These are phyloP conservation scores for Musa schizocarpa DNA, from an alignment of 176 grass and related monocot species.

Conservation along the genomic window DNA sequence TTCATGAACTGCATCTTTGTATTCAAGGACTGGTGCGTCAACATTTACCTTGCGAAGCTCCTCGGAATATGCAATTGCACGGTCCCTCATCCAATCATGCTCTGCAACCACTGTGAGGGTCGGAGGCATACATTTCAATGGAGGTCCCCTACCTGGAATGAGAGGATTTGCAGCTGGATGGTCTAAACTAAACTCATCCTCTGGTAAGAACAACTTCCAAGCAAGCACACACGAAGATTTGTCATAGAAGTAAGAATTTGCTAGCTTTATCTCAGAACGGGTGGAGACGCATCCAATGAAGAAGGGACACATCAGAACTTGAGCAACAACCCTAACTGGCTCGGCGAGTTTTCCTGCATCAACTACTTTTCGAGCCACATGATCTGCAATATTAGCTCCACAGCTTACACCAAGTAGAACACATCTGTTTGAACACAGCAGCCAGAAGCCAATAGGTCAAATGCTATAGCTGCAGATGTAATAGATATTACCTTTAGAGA, in stretches of 20 bases:
- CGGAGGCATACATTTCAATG: slow-evolving; percentile 1
- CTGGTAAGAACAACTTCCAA: slow-evolving; percentile 15
- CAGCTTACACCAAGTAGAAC: slow-evolving; percentile 11
- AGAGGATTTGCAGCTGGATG: slow-evolving; percentile 15
- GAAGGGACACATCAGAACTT: slow-evolving; percentile 15
- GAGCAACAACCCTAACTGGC: slow-evolving; percentile 7
- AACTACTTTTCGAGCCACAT: slow-evolving; percentile 8
- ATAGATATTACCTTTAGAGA: neutral
- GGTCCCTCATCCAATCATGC: slow-evolving; percentile 10
- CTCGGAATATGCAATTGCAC: slow-evolving; percentile 13
- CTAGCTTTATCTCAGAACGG: slow-evolving; percentile 5
- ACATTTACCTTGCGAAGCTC: slow-evolving; percentile 11
- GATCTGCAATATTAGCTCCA: slow-evolving; percentile 11
- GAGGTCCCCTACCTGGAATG: neutral
- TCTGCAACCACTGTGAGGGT: slow-evolving; percentile 6
- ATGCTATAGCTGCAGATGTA: neutral
- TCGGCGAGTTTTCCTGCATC: slow-evolving; percentile 2
- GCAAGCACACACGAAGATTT: slow-evolving; percentile 5
- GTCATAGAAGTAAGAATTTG: slow-evolving; percentile 14
- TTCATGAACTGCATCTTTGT: slow-evolving; percentile 11
- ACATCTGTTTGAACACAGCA: neutral
- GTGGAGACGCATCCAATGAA: neutral
- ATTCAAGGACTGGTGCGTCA: slow-evolving; percentile 13
- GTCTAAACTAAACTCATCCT: neutral
- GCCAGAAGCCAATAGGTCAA: neutral